A percentile compares a stretch with the other conserved stretches of the same genome.
phyloP scores from a whole-genome alignment of 2,329 filamentous ascomycete species.

The Pseudogymnoascus sp. region DNA sequence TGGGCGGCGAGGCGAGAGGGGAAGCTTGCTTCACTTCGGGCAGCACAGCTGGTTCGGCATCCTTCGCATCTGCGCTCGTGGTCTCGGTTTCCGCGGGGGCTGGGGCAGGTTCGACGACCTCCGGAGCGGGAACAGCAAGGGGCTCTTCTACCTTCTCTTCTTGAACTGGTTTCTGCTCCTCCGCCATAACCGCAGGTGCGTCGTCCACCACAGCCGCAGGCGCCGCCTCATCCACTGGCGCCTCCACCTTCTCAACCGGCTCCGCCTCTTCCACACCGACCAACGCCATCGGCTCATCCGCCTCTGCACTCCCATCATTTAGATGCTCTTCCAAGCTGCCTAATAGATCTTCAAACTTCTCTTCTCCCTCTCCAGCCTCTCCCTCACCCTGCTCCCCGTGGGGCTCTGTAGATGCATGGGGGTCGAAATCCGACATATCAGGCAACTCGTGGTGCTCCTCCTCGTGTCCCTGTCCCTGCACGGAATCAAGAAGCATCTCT shows the following conservation, averaged over 20 bases:
- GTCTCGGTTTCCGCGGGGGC: not conserved
- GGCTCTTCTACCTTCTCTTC: not conserved
- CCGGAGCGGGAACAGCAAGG: not conserved
- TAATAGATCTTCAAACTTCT: conserved; percentile 34
- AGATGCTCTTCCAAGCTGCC: conserved; percentile 41
- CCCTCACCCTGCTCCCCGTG: not conserved
- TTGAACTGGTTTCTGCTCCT: not conserved
- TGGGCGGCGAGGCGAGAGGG: not conserved
- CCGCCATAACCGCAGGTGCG: not conserved
- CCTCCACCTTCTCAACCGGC: not conserved
- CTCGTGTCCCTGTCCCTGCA: not conserved
- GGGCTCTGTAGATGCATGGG: not conserved
- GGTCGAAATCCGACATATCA: not conserved
- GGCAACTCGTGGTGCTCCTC: not conserved
- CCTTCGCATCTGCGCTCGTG: not conserved
- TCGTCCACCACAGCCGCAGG: not conserved
- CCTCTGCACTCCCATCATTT: conserved; percentile 9
- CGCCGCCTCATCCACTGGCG: not conserved
- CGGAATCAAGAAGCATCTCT: not conserved
- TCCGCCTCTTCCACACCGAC: not conserved
- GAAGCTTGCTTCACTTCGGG: not conserved
- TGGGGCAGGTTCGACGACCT: not conserved
- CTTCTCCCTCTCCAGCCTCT: conserved; percentile 12
- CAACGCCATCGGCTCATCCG: not conserved
- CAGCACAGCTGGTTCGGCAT: not conserved